Evolutionary conservation across 2,329 filamentous ascomycete species (phyloP).

Genomic region (Drechslera avenae): DNA sequence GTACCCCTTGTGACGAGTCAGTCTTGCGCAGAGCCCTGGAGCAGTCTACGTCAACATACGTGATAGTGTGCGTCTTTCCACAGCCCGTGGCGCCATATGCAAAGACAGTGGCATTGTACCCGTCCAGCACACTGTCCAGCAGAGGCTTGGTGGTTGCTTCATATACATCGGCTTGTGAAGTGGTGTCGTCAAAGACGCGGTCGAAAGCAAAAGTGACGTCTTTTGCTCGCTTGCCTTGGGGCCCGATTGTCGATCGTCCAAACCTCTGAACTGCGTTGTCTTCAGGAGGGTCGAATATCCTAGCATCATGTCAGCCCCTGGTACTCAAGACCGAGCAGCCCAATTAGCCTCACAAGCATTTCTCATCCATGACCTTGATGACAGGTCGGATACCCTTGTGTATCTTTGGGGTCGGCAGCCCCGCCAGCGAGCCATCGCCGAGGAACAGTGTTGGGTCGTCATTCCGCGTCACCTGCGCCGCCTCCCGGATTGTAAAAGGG

Average conservation of each 20-base stretch:
- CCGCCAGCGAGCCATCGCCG: conserved; percentile 95
- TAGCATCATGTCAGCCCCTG: conserved; percentile 50
- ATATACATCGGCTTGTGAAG: conserved; percentile 90
- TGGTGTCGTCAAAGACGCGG: conserved; percentile 94
- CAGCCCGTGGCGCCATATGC: conserved; percentile 97
- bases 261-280: conserved; percentile 91
- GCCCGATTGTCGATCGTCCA: conserved; percentile 72
- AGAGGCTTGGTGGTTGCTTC: conserved; percentile 87
- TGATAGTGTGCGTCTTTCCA: conserved; percentile 97
- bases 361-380: conserved; percentile 95
- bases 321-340: not conserved
- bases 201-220: conserved; percentile 98
- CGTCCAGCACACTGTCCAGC: conserved; percentile 93
- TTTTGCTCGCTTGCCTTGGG: conserved; percentile 86
- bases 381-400: conserved; percentile 87
- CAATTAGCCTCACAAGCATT: conserved; percentile 74
- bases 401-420: conserved; percentile 80
- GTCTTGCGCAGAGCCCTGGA: not conserved
- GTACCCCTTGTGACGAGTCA: conserved; percentile 64
- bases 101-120: conserved; percentile 98
- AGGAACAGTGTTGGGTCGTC: conserved; percentile 91
- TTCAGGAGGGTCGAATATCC: conserved; percentile 96
- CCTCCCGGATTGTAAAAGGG: conserved; percentile 83
- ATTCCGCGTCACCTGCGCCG: conserved; percentile 79
- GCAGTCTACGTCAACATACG: conserved; percentile 37